phyloP scores from a whole-genome alignment of 768 basidiomycete species.

The Rhizopogon vulgaris region DNA sequence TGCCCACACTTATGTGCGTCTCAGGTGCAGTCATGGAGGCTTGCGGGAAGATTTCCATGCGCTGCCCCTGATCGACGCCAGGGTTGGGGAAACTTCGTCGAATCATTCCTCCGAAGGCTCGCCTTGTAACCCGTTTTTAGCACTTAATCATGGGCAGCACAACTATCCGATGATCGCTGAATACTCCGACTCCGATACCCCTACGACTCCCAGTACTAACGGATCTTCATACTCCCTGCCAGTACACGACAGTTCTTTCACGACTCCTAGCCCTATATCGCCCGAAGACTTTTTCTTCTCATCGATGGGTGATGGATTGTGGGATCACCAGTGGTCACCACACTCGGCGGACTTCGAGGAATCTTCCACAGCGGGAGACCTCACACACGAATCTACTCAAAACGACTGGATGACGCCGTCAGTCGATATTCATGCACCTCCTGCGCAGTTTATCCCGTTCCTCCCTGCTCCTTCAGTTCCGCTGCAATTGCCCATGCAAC shows the following conservation, averaged over 20 bases:
- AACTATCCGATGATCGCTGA: not conserved
- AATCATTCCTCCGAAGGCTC: not conserved
- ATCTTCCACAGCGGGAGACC: not conserved
- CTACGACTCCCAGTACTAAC: not conserved
- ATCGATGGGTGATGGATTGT: too few species aligned
- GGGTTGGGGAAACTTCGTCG: not conserved
- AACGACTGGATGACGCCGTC: not conserved
- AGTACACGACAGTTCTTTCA: too few species aligned
- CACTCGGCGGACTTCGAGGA: too few species aligned
- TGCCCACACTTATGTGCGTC: not conserved
- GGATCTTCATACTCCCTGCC: too few species aligned
- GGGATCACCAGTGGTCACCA: too few species aligned
- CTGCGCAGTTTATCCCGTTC: not conserved
- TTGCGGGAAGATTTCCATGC: not conserved
- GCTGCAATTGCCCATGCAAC: not conserved
- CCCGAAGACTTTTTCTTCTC: too few species aligned
- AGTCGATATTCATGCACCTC: not conserved
- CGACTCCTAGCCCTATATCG: too few species aligned
- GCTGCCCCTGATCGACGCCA: not conserved
- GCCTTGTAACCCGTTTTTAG: not conserved
- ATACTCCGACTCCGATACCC: not conserved
- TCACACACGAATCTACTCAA: not conserved
- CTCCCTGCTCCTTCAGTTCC: not conserved
- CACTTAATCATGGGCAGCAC: not conserved
- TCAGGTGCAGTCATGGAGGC: too few species aligned